Base-by-base conservation (phyloP, 2,329 filamentous ascomycete genomes). In the Hypomyces rosellus region DNA sequence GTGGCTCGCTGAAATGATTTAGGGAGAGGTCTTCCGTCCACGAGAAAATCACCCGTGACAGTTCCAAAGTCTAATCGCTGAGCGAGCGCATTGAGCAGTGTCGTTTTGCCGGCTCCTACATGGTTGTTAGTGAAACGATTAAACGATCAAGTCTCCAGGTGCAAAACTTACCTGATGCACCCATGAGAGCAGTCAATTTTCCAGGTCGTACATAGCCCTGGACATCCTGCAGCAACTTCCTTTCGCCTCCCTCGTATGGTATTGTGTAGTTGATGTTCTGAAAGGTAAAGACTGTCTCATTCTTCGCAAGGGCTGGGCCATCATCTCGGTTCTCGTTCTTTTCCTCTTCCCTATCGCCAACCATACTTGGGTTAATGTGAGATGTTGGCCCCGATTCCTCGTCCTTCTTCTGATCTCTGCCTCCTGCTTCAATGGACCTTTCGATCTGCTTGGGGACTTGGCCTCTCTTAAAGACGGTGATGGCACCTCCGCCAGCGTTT, bases 181-280 rank as follows among this genome's bases (percentile, higher is more conserved):
- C 85, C 88, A 92, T 92, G 0, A 91, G 75, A 8, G 87, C 88
- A 9, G 87, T 91, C 45, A 91, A 69, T 47, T 86, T 90, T 33
- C 88, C 88, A 1, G 89, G 88, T 54, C 88, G 86, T 40, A 93
- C 87, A 75, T 85, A 92, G n/a, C 88, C 88, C 59, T 91, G 84
- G 1, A 92, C 84, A 53, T 89, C 77, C 53, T 90, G 80, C 16
- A 93, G 70, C 48, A 93, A 78, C 45, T 82, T 80, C 16, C 86
- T 77, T n/a, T 78, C 69, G 46, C 88, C 80, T 3, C 75, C 74
- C 60, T 89, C 87, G 54, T 67, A 69, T 11, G 72, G 72, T 2
- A 76, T 74, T 0, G 67, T 74, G 53, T 78, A 79, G 45, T 74
- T 73, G 50, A 79, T 68, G 39, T 76, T 65, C 54, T 70, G 69